Evolutionary conservation across 148 eudicot genomes (phyloP).

Genomic region (Drosera capensis): DNA sequence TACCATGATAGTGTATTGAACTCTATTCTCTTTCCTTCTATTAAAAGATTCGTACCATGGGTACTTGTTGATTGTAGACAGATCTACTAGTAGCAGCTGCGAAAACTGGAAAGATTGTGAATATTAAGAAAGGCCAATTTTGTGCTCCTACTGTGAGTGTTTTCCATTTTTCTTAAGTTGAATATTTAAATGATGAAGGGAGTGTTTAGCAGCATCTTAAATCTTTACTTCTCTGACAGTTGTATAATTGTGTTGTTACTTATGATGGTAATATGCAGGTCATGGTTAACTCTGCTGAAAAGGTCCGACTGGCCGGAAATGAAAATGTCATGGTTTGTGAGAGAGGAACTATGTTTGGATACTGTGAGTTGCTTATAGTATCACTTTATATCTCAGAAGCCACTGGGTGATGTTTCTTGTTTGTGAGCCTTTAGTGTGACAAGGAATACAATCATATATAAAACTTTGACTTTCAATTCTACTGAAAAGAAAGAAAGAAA

Average conservation of each 20-base stretch:
- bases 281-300: constrained; percentile 90
- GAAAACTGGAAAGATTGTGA: constrained; percentile 70
- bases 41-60: too few relatives aligned
- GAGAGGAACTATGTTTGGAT: constrained; percentile 98
- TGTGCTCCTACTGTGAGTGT: constrained; percentile 71
- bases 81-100: constrained; percentile 94
- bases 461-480: too few relatives aligned
- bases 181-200: not conserved
- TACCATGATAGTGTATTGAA: too few relatives aligned
- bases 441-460: too few relatives aligned
- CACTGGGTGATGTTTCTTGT: constrained; percentile 1
- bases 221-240: not conserved
- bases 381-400: not conserved
- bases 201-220: not conserved
- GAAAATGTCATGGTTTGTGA: constrained; percentile 98
- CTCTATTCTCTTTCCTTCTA: too few relatives aligned
- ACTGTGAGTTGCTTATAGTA: constrained; percentile 36
- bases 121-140: constrained; percentile 90
- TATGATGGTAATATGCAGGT: too few relatives aligned
- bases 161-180: not conserved
- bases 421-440: too few relatives aligned
- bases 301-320: constrained; percentile 79
- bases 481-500: too few relatives aligned
- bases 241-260: too few relatives aligned
- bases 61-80: constrained; percentile 57